Base-by-base conservation (phyloP, 495 filamentous ascomycete genomes). In the Aspergillus saccharolyticus region DNA sequence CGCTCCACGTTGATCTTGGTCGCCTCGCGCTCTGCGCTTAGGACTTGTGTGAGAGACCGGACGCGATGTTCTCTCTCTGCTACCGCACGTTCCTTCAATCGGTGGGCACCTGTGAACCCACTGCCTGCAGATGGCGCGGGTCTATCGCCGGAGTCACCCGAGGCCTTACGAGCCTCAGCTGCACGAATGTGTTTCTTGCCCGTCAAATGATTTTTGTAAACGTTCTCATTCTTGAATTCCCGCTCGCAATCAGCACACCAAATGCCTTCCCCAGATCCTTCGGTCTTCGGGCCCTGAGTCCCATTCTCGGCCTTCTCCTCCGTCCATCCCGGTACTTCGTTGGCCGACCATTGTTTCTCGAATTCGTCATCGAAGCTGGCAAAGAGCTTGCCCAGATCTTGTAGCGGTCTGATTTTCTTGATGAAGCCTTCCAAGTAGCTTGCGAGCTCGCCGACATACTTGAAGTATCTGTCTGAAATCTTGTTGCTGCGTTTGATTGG, bases 171-270 rank as follows among this genome's bases (percentile, higher is more conserved):
- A 33, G 77, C 80, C 64, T 89, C 85, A 4, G 88, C 90, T 6
- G 86, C 89, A 56, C 87, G 87, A 65, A 91, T 85, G 67, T 98
- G 94, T 69, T 96, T 97, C 76, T 95, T 92, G 19, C 91, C 90
- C 0, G 73, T 87, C 61, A 97, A 78, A 70, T 98, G 94, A 42
- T 82, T 84, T 63, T 89, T 90, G 75, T 95, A 96, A 47, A 96
- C 90, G 66, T 96, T 96, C 50, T 94, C 87, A 59, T 96, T 97
- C 69, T 88, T 90, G 75, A 97, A 98, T 44, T 91, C 89, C 70
- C 91, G 97, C 63, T 90, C 87, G 73, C 94, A 98, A 56, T 91
- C 90, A 1, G 84, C 75, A 62, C 94, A 98, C 86, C 87, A 97
- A 24, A 88, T 79, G 1, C 86, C 89, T 28, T 91, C 89, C 0